Conservation (phyloP, 441 rosid species). For the Adansonia rubrostipa region DNA sequence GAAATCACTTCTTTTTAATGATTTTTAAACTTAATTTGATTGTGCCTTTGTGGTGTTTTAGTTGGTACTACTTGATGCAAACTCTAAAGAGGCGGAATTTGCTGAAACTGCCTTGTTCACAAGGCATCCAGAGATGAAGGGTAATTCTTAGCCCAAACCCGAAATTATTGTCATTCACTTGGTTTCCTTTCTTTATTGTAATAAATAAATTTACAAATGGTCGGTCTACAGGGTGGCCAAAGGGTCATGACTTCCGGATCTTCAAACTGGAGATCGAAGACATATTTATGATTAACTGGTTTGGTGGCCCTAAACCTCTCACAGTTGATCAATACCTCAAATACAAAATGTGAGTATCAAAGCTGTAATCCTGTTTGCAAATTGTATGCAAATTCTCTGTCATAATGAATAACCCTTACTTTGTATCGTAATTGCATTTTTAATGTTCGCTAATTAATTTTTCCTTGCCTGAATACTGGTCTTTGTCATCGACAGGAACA, state of each 20-base stretch:
- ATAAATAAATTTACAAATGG: conserved; percentile 1
- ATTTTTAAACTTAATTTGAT: not conserved
- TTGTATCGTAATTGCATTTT: not conserved
- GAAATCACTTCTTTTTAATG: not conserved
- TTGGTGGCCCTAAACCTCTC: conserved; percentile 83
- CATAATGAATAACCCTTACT: not conserved
- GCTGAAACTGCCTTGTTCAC: conserved; percentile 64
- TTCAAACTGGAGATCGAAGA: conserved; percentile 68
- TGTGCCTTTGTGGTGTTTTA: conserved; percentile 29
- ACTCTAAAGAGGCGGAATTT: conserved; percentile 57
- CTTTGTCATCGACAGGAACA: conserved; percentile 32
- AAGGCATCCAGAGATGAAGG: conserved; percentile 88
- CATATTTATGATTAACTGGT: conserved; percentile 85
- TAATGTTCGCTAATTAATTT: conserved; percentile 13
- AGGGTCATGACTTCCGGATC: conserved; percentile 65
- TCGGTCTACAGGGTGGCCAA: conserved; percentile 73
- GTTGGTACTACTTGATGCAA: conserved; percentile 54
- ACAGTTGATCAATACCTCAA: conserved; percentile 75
- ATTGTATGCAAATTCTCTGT: not conserved
- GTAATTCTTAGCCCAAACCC: conserved; percentile 38
- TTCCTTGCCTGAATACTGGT: conserved; percentile 13
- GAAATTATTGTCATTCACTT: not conserved
- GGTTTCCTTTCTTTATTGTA: conserved; percentile 5
- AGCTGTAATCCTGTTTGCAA: not conserved
- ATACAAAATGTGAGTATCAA: conserved; percentile 49